Conservation (phyloP, 2,329 filamentous ascomycete species). For the Teratosphaeria destructans region DNA sequence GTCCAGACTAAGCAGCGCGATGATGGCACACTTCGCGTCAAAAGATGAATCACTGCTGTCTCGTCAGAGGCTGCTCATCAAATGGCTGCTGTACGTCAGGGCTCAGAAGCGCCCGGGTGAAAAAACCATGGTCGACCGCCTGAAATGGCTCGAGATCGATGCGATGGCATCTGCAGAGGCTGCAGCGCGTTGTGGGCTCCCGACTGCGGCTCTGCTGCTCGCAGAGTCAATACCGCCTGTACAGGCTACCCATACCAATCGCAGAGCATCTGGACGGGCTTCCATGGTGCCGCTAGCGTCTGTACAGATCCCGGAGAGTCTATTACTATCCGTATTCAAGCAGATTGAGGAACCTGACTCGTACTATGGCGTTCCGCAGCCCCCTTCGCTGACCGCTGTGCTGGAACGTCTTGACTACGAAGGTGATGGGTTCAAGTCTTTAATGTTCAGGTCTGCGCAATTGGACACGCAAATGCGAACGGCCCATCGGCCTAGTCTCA, state of each 20-base stretch:
- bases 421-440: constrained; percentile 71
- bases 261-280: constrained; percentile 15
- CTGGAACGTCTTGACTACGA: constrained; percentile 81
- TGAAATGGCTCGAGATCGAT: constrained; percentile 76
- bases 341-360: constrained; percentile 93
- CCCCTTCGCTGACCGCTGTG: constrained; percentile 64
- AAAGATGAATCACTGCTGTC: constrained; percentile 35
- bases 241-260: constrained; percentile 4
- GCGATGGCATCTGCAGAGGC: constrained; percentile 58
- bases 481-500: constrained; percentile 42
- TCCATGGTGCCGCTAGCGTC: constrained; percentile 26
- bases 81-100: constrained; percentile 76
- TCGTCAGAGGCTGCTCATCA: constrained; percentile 63
- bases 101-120: constrained; percentile 68
- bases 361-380: constrained; percentile 82
- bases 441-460: constrained; percentile 83
- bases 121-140: constrained; percentile 63
- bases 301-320: constrained; percentile 44
- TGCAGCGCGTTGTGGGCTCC: constrained; percentile 70
- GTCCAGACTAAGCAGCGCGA: constrained; percentile 52
- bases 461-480: constrained; percentile 74
- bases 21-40: constrained; percentile 53
- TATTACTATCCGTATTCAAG: constrained; percentile 74
- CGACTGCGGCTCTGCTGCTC: constrained; percentile 75
- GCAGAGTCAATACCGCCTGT: constrained; percentile 49